These are phyloP conservation scores for Linderina pennispora DNA, from an alignment of 192 early-diverging fungal genomes.

Conservation along the genomic window DNA sequence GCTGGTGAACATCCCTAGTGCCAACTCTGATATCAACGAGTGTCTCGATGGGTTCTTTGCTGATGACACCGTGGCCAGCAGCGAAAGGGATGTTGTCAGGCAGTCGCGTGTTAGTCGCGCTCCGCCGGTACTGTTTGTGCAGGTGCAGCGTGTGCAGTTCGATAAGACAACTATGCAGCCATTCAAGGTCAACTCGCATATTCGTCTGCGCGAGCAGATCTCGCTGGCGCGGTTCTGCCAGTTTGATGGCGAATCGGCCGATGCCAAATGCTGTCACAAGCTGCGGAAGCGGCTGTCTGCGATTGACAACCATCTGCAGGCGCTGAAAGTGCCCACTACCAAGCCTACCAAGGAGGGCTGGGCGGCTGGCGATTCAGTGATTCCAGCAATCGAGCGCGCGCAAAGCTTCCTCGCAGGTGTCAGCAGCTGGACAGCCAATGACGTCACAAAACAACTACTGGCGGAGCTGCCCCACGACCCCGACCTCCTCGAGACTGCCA, in stretches of 20 bases:
- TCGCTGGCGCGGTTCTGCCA: conserved; percentile 55
- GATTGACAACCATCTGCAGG: not conserved
- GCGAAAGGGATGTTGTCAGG: conserved; percentile 3
- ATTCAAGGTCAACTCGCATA: conserved; percentile 66
- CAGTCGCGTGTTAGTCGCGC: conserved; percentile 28
- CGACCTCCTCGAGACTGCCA: not conserved
- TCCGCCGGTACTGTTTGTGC: conserved; percentile 66
- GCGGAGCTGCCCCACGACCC: conserved; percentile 7
- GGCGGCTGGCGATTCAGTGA: conserved; percentile 9
- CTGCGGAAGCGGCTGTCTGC: conserved; percentile 2
- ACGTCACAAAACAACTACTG: conserved; percentile 7
- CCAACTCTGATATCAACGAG: conserved; percentile 36
- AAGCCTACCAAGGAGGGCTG: not conserved
- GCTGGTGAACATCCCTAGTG: conserved; percentile 22
- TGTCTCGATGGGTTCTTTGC: conserved; percentile 37
- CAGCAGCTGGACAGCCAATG: conserved; percentile 14
- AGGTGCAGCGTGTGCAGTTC: conserved; percentile 66
- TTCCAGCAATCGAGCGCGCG: conserved; percentile 20
- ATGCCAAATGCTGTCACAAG: not conserved
- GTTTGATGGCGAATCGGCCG: conserved; percentile 3
- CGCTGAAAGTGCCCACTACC: conserved; percentile 6
- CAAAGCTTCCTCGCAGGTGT: conserved; percentile 26
- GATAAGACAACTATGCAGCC: conserved; percentile 48
- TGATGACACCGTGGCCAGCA: conserved; percentile 1
- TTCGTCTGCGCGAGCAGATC: conserved; percentile 54